Evolutionary conservation across 441 rosid species (phyloP), one percentile per base, ranked within the genome.

Genomic region (Croton laevigatus): DNA sequence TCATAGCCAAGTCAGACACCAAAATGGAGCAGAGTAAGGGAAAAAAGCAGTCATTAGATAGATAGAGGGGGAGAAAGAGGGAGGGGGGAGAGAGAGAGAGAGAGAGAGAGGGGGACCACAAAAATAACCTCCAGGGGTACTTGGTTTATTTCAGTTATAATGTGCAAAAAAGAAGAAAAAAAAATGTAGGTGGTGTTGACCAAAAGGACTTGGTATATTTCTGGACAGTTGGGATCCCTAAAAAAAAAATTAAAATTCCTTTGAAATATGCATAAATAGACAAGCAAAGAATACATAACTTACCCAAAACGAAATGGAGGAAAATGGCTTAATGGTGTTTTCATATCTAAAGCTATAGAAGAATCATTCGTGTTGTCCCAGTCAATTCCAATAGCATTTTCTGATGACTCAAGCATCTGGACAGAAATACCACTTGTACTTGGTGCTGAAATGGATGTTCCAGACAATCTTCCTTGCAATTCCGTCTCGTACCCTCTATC

Each of bases 291-390:
- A 75, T 66, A 70, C 11, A 23, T 19, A 19, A 49, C 82, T 84
- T 83, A 94, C 98, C 98, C 98, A 74, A 91, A 94, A 73, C 98
- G 97, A 71, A 94, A 94, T 45, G 97, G 97, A 81, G 98, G 98
- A 69, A 94, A 94, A 86, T 94, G 97, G 81, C 87, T 88, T 71
- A 94, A 81, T 58, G 97, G 98, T 57, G 97, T 94, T 80, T 88
- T 88, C 87, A 89, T 82, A 83, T 94, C 98, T 81, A 94, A 81
- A 62, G 95, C 87, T 81, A 94, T 94, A 37, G 94, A 86, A 60
- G 89, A 83, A 84, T 81, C 71, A 44, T 82, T 81, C 66, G 86
- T 79, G 73, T 82, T 88, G 71, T 87, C 94, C 97, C 98, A 90
- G 55, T 90, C 96, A 55, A 78, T 81, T 71, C 91, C 94, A 71